Evolutionary conservation across 1,139 yeast species (phyloP).

Genomic region (Sugiyamaella xylanicola): DNA sequence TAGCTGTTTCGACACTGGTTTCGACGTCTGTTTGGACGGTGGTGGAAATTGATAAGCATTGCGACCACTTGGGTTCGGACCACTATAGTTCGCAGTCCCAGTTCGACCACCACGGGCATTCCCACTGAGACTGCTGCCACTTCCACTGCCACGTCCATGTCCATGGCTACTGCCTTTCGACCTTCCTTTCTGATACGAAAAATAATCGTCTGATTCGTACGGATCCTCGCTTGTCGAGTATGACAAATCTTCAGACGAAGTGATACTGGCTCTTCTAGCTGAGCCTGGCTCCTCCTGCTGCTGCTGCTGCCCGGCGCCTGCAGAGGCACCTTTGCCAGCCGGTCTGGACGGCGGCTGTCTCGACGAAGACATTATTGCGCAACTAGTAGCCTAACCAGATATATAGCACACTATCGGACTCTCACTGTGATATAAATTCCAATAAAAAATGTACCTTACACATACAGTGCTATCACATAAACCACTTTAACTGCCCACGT

Average conservation of each 20-base stretch:
- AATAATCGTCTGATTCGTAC: conserved; percentile 16
- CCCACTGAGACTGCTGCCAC: neutral
- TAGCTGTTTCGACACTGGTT: conserved; percentile 8
- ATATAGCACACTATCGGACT: neutral
- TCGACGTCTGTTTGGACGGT: conserved; percentile 5
- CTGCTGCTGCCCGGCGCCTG: no score
- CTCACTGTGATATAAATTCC: no score
- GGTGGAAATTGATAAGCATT: conserved; percentile 9
- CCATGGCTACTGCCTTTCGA: neutral
- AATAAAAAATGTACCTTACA: no score
- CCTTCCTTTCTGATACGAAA: conserved; percentile 5
- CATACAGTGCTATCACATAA: no score
- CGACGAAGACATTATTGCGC: neutral
- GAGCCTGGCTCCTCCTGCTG: no score
- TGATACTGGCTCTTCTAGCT: conserved; percentile 13
- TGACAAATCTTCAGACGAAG: conserved; percentile 15
- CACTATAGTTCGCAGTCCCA: neutral
- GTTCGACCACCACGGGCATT: conserved; percentile 1
- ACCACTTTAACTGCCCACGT: neutral
- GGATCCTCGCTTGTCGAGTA: conserved; percentile 18
- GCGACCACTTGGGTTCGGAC: neutral
- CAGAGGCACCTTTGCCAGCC: neutral
- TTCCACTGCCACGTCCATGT: neutral
- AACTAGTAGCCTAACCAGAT: no score
- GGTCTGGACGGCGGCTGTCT: neutral